phyloP scores from a whole-genome alignment of 176 grass and related monocot species.

The Themeda triandra region DNA sequence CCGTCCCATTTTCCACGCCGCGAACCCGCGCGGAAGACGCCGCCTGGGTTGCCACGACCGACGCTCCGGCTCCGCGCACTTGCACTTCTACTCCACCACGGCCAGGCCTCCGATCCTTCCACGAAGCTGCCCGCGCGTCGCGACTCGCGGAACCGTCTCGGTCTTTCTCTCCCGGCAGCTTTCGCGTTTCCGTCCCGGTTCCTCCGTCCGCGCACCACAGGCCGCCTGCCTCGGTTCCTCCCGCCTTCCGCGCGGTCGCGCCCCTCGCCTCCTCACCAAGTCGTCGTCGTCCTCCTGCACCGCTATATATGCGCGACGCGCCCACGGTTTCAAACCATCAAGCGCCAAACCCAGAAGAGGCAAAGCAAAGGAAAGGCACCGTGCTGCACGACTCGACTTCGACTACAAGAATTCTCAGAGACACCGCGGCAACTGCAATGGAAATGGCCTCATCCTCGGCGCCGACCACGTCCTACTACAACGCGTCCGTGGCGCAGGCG shows the following conservation, averaged over 20 bases:
- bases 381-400: neutral
- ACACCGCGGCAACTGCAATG: neutral
- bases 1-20: constrained; percentile 2
- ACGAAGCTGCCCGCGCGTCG: constrained; percentile 13
- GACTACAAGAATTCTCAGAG: neutral
- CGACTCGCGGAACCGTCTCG: neutral
- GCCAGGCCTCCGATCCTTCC: neutral
- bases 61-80: neutral
- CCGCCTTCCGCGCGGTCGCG: neutral
- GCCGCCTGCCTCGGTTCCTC: neutral
- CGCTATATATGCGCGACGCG: neutral
- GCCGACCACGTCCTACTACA: constrained; percentile 19
- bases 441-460: neutral
- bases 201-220: neutral
- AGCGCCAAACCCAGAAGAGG: neutral
- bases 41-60: neutral
- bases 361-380: neutral
- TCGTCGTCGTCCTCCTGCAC: neutral
- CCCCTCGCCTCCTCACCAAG: neutral
- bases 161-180: neutral
- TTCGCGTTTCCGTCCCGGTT: neutral
- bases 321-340: neutral
- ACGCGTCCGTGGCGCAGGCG: constrained; percentile 32
- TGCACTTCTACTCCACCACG: neutral
- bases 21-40: neutral